Evolutionary conservation across 208 protist species (phyloP), one percentile per base, ranked within the genome.

Genomic region (Leishmania turanica): DNA sequence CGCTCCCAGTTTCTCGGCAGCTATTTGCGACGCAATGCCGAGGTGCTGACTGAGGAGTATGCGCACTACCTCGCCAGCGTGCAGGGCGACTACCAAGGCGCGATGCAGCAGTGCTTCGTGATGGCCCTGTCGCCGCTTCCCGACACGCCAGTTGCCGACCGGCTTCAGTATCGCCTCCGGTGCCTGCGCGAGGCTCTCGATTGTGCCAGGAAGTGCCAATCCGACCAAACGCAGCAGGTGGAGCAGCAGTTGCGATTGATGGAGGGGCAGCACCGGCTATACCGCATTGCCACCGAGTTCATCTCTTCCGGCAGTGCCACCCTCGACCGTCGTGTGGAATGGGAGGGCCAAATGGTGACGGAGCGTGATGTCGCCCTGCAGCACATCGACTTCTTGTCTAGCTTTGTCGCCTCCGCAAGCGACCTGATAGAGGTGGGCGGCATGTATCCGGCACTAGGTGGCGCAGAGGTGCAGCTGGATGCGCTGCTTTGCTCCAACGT

Each of bases 401-500:
- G 85, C 75, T 85, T 88, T 21, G 88, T 95, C 4, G 83, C 91
- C 53, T 91, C 90, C 15, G 85, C 88, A 19, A 88, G 82, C 60
- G 85, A 93, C 58, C 47, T 96, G 3, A 83, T 96, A 27, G 71
- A 92, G 71, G 80, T 96, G 64, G 92, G 90, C 21, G 91, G 92
- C 70, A 95, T 96, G 91, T 98, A 96, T 83, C 76, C 81, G 49
- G 81, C 82, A 8, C 95, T 94, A 72, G 95, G 95, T 24, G 95
- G 95, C 2, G 92, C 92, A 7, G 92, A 97, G 84, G 90, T 98
- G 56, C 95, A 98, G 82, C 85, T 98, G 73, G 92, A 95, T 75
- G 88, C 95, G 40, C 86, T 97, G 53, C 77, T 80, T 15, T 85
- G 79, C 54, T 85, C 84, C 31, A 90, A 92, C 78, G 89, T 95